phyloP scores from a whole-genome alignment of 2,329 filamentous ascomycete species.

The Paraconiothyrium sp. region DNA sequence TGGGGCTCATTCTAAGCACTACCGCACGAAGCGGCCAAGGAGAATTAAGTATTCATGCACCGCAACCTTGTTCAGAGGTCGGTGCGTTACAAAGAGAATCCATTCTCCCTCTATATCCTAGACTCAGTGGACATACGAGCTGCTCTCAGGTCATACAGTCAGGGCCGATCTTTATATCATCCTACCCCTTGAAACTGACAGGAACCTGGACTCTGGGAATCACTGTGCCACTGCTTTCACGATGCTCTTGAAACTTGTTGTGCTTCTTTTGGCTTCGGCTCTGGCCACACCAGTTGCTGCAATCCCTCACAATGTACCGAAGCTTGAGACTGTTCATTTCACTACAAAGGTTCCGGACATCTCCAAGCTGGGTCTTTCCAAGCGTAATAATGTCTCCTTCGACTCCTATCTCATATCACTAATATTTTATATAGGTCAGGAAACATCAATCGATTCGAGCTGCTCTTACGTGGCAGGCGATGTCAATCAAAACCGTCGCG shows the following conservation, averaged over 20 bases:
- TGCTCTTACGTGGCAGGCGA: not conserved
- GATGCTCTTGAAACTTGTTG: not conserved
- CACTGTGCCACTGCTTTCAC: not conserved
- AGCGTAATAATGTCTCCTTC: not conserved
- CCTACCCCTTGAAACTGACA: not conserved
- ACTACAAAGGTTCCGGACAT: not conserved
- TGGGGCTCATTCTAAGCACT: not conserved
- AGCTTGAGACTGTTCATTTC: not conserved
- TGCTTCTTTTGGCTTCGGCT: not conserved
- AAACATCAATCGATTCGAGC: not conserved
- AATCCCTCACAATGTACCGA: not conserved
- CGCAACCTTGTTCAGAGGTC: not conserved
- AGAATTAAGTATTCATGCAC: not conserved
- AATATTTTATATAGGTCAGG: not conserved
- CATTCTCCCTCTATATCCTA: not conserved
- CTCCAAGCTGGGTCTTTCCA: not conserved
- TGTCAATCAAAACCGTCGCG: not conserved
- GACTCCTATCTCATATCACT: not conserved
- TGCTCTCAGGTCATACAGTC: not conserved
- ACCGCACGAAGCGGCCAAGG: not conserved
- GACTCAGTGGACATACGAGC: not conserved
- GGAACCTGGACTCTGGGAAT: not conserved
- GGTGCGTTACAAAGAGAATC: not conserved
- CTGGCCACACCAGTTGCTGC: not conserved
- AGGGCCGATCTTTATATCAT: not conserved